These are phyloP conservation scores for Stylonectria norvegica DNA, from an alignment of 2,329 filamentous ascomycete species.

Conservation along the genomic window DNA sequence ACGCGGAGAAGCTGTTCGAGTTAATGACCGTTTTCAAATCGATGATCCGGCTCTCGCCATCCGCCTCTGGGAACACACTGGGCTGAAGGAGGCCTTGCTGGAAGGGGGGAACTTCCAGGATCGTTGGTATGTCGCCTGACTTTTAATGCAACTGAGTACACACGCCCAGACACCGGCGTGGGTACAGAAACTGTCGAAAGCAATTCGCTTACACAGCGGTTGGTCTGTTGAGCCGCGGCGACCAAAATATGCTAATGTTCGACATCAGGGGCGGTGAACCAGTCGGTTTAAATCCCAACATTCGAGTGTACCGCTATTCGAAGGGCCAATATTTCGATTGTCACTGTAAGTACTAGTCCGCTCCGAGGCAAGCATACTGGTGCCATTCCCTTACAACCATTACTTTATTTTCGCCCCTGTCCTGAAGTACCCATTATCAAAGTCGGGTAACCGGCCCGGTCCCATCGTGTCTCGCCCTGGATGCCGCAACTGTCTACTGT, in stretches of 20 bases:
- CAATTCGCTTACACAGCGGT: constrained; percentile 9
- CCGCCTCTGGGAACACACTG: constrained; percentile 73
- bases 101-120: constrained; percentile 35
- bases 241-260: constrained; percentile 11
- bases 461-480: background rate
- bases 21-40: constrained; percentile 87
- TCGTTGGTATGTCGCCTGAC: constrained; percentile 42
- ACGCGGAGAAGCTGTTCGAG: constrained; percentile 74
- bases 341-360: constrained; percentile 63
- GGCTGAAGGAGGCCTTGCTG: constrained; percentile 60
- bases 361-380: no score
- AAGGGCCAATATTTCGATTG: constrained; percentile 88
- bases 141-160: constrained; percentile 2
- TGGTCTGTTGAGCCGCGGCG: constrained; percentile 4
- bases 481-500: background rate
- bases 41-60: constrained; percentile 72
- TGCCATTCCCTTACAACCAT: no score
- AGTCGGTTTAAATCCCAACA: constrained; percentile 83
- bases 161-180: background rate
- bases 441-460: no score
- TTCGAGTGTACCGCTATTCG: constrained; percentile 82
- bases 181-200: no score
- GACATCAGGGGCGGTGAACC: constrained; percentile 74
- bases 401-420: no score
- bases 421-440: no score